A percentile compares a stretch with the other conserved stretches of the same genome.
These are phyloP conservation scores for Senna tora DNA, from an alignment of 306 rosid species.

Conservation along the genomic window DNA sequence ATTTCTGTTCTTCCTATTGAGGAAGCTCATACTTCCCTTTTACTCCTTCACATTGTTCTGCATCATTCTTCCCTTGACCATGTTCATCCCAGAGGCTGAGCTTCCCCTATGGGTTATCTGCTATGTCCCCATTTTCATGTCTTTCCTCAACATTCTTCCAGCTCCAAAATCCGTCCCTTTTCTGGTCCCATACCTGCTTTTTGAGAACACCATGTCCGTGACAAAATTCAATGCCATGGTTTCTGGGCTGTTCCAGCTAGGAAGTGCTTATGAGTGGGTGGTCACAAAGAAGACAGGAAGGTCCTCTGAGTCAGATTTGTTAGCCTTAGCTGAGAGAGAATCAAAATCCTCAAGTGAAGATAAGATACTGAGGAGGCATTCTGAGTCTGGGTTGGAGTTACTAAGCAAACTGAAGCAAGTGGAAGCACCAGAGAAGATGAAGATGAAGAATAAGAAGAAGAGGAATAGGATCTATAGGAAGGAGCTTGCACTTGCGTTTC, in stretches of 20 bases:
- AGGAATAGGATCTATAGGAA: slow-evolving; percentile 78
- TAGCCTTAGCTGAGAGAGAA: slow-evolving; percentile 81
- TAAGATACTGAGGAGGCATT: slow-evolving; percentile 76
- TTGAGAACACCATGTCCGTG: slow-evolving; percentile 99
- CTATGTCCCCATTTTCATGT: slow-evolving; percentile 87
- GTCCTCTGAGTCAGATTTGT: slow-evolving; percentile 86
- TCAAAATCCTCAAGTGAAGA: slow-evolving; percentile 70
- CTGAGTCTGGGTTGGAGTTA: slow-evolving; percentile 82
- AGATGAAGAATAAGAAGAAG: slow-evolving; percentile 72
- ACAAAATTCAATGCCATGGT: slow-evolving; percentile 99
- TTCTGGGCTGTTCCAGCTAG: slow-evolving; percentile 91
- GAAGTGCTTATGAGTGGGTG: slow-evolving; percentile 98
- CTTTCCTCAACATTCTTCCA: slow-evolving; percentile 91
- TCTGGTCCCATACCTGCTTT: slow-evolving; percentile 87
- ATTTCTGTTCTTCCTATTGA: slow-evolving; percentile 83
- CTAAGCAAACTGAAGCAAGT: slow-evolving; percentile 66
- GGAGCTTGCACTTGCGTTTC: slow-evolving; percentile 93
- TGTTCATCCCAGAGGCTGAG: slow-evolving; percentile 96
- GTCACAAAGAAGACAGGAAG: slow-evolving; percentile 98
- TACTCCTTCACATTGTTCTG: slow-evolving; percentile 98
- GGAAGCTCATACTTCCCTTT: slow-evolving; percentile 95
- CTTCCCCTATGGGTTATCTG: slow-evolving; percentile 97
- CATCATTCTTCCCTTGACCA: slow-evolving; percentile 87
- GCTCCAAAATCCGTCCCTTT: slow-evolving; percentile 96
- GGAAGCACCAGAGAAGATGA: slow-evolving; percentile 56